Conservation (phyloP, 179 eudicot genomes). For the Camellia oleifera region DNA sequence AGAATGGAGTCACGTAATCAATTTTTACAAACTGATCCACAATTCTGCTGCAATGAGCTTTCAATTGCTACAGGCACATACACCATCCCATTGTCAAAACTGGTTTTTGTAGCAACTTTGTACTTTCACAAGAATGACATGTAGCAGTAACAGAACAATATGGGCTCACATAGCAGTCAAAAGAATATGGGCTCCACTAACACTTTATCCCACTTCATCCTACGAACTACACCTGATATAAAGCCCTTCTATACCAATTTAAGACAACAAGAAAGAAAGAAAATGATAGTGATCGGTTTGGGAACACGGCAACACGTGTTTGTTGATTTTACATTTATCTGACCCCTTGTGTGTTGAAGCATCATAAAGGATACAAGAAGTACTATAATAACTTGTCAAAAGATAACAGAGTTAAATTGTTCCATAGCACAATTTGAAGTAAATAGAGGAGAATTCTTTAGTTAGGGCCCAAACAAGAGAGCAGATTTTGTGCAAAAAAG, state of each 20-base stretch:
- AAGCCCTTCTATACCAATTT: neutral
- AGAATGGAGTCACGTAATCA: conserved; percentile 2
- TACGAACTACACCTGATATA: neutral
- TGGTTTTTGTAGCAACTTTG: neutral
- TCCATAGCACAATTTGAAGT: neutral
- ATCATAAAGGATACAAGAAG: neutral
- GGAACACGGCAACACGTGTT: neutral
- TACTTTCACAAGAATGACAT: neutral
- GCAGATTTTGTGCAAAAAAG: too few species aligned
- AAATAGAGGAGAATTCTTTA: too few species aligned
- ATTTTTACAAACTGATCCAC: neutral
- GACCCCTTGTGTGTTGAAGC: neutral
- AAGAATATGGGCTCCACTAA: neutral
- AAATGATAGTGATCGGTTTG: neutral
- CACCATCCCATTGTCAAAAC: neutral
- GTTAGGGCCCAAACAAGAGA: too few species aligned
- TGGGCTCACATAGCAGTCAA: neutral
- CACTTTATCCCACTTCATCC: neutral
- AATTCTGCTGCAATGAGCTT: neutral
- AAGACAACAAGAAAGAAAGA: neutral
- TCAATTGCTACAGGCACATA: neutral
- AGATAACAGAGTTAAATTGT: neutral
- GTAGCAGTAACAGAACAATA: neutral
- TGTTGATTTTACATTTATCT: neutral
- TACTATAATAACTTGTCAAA: neutral